phyloP scores from a whole-genome alignment of 164 flowering plant species.

The Buxus sempervirens region DNA sequence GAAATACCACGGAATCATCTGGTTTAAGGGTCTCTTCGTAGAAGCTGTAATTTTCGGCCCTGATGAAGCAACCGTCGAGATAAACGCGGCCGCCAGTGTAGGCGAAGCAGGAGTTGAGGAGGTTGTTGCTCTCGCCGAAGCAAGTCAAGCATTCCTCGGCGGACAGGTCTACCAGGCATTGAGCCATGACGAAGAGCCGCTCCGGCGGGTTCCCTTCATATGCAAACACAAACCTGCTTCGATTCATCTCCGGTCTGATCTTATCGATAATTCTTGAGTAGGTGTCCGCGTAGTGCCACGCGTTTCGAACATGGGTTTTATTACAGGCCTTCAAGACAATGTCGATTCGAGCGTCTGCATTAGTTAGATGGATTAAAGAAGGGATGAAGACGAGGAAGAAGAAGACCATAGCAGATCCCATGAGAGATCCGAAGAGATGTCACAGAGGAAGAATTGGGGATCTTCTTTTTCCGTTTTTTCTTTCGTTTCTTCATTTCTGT shows the following conservation, averaged over 20 bases:
- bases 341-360: not conserved
- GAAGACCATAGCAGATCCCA: not conserved
- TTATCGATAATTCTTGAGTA: not conserved
- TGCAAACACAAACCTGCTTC: constrained; percentile 5
- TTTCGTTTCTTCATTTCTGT: too few relatives aligned
- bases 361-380: not conserved
- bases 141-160: constrained; percentile 25
- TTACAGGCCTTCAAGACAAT: not conserved
- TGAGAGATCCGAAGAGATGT: too few relatives aligned
- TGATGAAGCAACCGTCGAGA: constrained; percentile 41
- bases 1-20: constrained; percentile 12
- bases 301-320: not conserved
- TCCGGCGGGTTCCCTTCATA: constrained; percentile 3
- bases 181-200: constrained; percentile 21
- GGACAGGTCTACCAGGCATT: constrained; percentile 37
- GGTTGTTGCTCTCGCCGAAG: constrained; percentile 5
- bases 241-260: constrained; percentile 5
- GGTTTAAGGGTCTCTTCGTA: constrained; percentile 6
- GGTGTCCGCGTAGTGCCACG: not conserved
- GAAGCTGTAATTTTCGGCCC: constrained; percentile 35
- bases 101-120: constrained; percentile 32
- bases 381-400: not conserved
- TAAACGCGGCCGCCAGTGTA: constrained; percentile 31
- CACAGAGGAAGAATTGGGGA: too few relatives aligned
- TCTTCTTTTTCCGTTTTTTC: too few relatives aligned